Conservation (phyloP, 352 stramenopile genomes). For the Elongisporangium prolatum region DNA sequence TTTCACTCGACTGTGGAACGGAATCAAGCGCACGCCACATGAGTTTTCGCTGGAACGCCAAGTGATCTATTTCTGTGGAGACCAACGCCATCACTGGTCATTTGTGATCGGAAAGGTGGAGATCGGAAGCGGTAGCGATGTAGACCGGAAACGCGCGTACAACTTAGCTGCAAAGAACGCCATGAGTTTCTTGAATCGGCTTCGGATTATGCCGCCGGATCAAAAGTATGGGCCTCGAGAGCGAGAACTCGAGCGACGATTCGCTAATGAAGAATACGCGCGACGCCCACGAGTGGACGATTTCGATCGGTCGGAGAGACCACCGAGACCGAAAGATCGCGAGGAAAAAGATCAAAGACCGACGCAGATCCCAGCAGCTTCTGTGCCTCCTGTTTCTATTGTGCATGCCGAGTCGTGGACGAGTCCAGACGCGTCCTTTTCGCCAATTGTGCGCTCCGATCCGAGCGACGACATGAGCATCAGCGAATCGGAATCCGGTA, state of each 20-base stretch:
- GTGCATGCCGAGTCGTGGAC: slow-evolving; percentile 4
- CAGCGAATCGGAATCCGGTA: slow-evolving; percentile 3
- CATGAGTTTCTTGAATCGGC: slow-evolving; percentile 31
- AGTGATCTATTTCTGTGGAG: slow-evolving; percentile 41
- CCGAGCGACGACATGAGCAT: slow-evolving; percentile 28
- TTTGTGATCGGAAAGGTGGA: slow-evolving; percentile 64
- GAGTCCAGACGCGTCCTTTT: slow-evolving; percentile 9
- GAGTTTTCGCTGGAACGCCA: slow-evolving; percentile 38
- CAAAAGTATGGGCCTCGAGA: slow-evolving; percentile 3
- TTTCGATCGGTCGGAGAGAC: no score
- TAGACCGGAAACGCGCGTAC: slow-evolving; percentile 47
- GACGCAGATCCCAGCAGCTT: no score
- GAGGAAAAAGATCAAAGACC: background rate
- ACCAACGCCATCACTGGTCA: slow-evolving; percentile 49
- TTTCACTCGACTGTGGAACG: slow-evolving; percentile 53
- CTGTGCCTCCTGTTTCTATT: no score
- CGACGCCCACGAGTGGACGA: slow-evolving; percentile 5
- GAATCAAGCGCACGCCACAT: slow-evolving; percentile 30
- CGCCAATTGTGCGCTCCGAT: slow-evolving; percentile 16
- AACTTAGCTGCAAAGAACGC: slow-evolving; percentile 33
- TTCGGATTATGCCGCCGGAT: slow-evolving; percentile 13
- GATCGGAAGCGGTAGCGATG: slow-evolving; percentile 59
- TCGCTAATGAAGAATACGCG: slow-evolving; percentile 6
- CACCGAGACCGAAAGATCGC: background rate
- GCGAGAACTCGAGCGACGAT: slow-evolving; percentile 4